A percentile compares a stretch with the other conserved stretches of the same genome.
phyloP scores from a whole-genome alignment of 1,139 yeast genomes.

The Pneumocystis carinii region DNA sequence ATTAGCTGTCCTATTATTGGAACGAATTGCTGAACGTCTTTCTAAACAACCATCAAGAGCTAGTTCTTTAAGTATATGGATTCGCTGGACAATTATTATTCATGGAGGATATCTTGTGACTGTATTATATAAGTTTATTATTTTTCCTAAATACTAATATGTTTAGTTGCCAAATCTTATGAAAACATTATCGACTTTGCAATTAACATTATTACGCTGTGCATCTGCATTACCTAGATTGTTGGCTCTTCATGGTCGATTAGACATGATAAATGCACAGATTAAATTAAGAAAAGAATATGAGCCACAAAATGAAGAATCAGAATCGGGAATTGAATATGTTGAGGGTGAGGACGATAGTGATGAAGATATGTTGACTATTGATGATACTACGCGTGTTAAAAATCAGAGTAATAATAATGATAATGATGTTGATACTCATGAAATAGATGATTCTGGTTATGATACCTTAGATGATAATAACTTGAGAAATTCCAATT shows the following conservation, averaged over 20 bases:
- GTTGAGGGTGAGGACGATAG: slow-evolving; percentile 13
- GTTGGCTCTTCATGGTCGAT: slow-evolving; percentile 67
- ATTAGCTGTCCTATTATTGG: slow-evolving; percentile 59
- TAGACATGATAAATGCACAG: slow-evolving; percentile 58
- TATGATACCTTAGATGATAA: background rate
- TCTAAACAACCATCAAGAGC: slow-evolving; percentile 56
- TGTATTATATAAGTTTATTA: background rate
- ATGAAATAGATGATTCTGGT: background rate
- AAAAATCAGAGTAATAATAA: background rate
- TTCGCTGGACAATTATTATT: slow-evolving; percentile 77
- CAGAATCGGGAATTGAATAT: slow-evolving; percentile 16
- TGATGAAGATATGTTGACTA: slow-evolving; percentile 7
- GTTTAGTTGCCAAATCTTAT: slow-evolving; percentile 46
- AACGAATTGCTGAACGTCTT: slow-evolving; percentile 70
- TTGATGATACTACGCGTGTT: background rate
- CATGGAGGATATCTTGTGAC: slow-evolving; percentile 75
- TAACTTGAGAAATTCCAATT: background rate
- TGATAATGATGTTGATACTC: background rate
- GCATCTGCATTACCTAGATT: slow-evolving; percentile 65
- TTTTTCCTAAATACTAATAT: background rate
- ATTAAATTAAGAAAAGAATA: slow-evolving; percentile 47
- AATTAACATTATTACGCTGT: slow-evolving; percentile 59
- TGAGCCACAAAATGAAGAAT: slow-evolving; percentile 34
- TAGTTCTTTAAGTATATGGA: slow-evolving; percentile 71
- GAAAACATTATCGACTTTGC: slow-evolving; percentile 56